These are phyloP conservation scores for Myxozyma neglecta DNA, from an alignment of 805 yeast genomes.

Conservation along the genomic window DNA sequence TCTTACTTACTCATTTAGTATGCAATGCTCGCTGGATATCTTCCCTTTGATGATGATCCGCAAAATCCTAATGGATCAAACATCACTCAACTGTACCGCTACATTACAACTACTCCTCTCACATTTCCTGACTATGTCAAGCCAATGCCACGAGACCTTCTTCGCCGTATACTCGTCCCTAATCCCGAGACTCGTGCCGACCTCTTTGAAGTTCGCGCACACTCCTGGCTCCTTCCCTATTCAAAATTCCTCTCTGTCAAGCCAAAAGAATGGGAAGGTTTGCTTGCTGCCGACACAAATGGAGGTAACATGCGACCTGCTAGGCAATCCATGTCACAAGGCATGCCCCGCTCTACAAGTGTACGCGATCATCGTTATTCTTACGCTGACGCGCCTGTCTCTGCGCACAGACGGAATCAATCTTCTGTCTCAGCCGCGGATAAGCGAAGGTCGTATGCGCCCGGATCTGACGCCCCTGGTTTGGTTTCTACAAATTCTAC, in stretches of 20 bases:
- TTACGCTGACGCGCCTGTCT: neutral
- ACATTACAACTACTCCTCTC: slow-evolving; percentile 85
- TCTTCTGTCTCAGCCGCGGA: slow-evolving; percentile 4
- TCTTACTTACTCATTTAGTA: slow-evolving; percentile 43
- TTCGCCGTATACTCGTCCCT: slow-evolving; percentile 74
- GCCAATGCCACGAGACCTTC: slow-evolving; percentile 85
- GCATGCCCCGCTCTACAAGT: slow-evolving; percentile 14
- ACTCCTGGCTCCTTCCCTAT: slow-evolving; percentile 87
- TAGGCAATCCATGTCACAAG: slow-evolving; percentile 16
- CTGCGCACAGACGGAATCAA: slow-evolving; percentile 1
- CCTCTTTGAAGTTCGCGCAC: slow-evolving; percentile 69
- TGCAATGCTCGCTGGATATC: slow-evolving; percentile 95
- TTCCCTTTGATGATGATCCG: slow-evolving; percentile 97
- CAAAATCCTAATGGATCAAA: slow-evolving; percentile 95
- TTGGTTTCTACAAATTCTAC: neutral
- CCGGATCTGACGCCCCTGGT: neutral
- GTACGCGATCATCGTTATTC: slow-evolving; percentile 8
- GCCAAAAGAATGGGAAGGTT: slow-evolving; percentile 86
- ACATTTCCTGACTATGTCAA: slow-evolving; percentile 93
- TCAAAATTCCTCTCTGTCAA: slow-evolving; percentile 77
- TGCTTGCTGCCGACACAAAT: slow-evolving; percentile 19
- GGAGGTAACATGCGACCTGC: neutral
- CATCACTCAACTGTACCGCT: slow-evolving; percentile 84
- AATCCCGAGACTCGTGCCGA: slow-evolving; percentile 77
- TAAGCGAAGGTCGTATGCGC: slow-evolving; percentile 11